Evolutionary conservation across 305 asterid species (phyloP).

Genomic region (Fraxinus dipetala): DNA sequence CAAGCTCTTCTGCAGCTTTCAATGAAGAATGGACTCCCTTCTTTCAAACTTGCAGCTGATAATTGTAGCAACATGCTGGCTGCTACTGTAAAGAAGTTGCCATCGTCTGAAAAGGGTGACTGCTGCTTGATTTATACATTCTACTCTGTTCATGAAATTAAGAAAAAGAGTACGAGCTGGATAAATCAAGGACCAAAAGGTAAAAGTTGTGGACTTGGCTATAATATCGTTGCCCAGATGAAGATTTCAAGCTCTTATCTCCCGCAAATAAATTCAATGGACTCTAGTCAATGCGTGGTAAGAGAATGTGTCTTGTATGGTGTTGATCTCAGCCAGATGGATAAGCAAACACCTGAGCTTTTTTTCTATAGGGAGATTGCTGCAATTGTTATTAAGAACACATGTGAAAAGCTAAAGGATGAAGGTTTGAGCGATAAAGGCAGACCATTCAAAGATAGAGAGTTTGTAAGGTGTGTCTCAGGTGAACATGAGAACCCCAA

Average conservation of each 20-base stretch:
- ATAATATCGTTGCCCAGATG: slow-evolving; percentile 67
- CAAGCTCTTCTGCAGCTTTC: slow-evolving; percentile 68
- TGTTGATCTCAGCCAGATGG: slow-evolving; percentile 40
- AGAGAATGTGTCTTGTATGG: slow-evolving; percentile 69
- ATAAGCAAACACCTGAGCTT: slow-evolving; percentile 39
- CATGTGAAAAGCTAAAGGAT: slow-evolving; percentile 19
- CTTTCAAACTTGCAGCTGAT: slow-evolving; percentile 70
- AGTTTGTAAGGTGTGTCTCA: neutral
- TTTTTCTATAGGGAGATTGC: slow-evolving; percentile 61
- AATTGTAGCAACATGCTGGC: slow-evolving; percentile 68
- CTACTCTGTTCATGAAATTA: slow-evolving; percentile 72
- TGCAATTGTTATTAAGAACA: slow-evolving; percentile 49
- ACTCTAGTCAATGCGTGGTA: slow-evolving; percentile 21
- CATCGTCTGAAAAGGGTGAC: slow-evolving; percentile 44
- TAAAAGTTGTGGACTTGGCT: slow-evolving; percentile 55
- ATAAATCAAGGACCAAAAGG: slow-evolving; percentile 61
- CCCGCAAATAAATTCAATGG: slow-evolving; percentile 22
- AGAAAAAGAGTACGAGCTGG: slow-evolving; percentile 73
- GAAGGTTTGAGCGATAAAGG: slow-evolving; percentile 19
- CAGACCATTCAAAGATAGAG: slow-evolving; percentile 20
- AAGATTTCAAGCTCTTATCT: slow-evolving; percentile 44
- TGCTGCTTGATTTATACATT: slow-evolving; percentile 59
- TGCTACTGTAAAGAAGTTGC: slow-evolving; percentile 59
- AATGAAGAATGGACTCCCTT: slow-evolving; percentile 66
- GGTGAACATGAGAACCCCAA: slow-evolving; percentile 23